A percentile compares a stretch with the other conserved stretches of the same genome.
Evolutionary conservation across 441 rosid genomes (phyloP).

Genomic region (Brassica balearica): DNA sequence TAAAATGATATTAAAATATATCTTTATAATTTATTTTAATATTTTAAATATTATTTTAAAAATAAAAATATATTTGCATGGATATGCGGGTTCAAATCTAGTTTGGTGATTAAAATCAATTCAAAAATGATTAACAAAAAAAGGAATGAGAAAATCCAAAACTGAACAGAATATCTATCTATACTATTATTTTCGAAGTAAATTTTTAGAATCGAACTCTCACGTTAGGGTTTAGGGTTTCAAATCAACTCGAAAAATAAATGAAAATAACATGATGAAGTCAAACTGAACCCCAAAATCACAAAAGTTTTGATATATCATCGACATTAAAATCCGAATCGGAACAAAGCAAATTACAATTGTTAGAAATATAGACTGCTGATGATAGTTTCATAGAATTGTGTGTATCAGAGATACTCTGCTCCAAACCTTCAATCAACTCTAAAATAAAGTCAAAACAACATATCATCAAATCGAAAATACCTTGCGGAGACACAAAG

Average conservation of each 20-base stretch:
- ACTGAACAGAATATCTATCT: background rate
- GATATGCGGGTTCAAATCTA: too few species aligned
- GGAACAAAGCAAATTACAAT: background rate
- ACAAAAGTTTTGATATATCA: background rate
- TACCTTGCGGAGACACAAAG: background rate
- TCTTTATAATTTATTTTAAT: too few species aligned
- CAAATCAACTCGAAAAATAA: background rate
- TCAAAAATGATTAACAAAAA: background rate
- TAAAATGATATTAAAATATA: too few species aligned
- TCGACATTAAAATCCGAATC: background rate
- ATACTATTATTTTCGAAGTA: too few species aligned
- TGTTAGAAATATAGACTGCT: too few species aligned
- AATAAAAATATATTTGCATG: too few species aligned
- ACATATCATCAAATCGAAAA: too few species aligned
- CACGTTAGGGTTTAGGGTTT: too few species aligned
- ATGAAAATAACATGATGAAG: background rate
- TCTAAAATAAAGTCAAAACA: too few species aligned
- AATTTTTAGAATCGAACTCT: too few species aligned
- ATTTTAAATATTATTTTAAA: too few species aligned
- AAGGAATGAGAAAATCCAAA: background rate
- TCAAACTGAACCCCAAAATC: background rate
- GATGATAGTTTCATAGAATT: too few species aligned
- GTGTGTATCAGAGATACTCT: background rate
- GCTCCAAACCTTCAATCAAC: background rate
- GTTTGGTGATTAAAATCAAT: background rate